Evolutionary conservation across 352 stramenopile species (phyloP).

Genomic region (Sclerospora graminicola): DNA sequence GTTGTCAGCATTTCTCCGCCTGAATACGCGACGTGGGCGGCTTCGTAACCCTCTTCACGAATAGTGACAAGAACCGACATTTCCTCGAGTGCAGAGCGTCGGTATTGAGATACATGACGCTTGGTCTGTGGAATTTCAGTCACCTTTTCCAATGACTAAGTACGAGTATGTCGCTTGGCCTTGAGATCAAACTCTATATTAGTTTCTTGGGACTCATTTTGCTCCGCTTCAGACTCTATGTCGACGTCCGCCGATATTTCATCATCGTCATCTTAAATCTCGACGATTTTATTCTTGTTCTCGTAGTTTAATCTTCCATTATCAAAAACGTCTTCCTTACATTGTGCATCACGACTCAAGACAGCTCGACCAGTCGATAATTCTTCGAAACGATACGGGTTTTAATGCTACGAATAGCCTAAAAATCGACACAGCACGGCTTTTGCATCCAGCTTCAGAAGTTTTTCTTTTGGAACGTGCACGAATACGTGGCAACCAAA

Average conservation of each 20-base stretch:
- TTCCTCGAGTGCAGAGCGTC: too few species aligned
- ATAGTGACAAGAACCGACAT: neutral
- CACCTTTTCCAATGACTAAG: too few species aligned
- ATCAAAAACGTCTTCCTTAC: neutral
- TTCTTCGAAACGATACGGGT: neutral
- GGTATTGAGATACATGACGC: too few species aligned
- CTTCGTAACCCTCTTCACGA: neutral
- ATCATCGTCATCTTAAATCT: neutral
- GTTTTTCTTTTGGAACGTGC: slow-evolving; percentile 1
- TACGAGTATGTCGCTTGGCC: too few species aligned
- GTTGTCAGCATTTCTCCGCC: neutral
- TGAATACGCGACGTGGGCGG: neutral
- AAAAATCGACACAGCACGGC: slow-evolving; percentile 1
- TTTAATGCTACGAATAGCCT: slow-evolving; percentile 4
- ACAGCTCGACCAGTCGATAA: neutral
- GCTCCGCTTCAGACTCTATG: neutral
- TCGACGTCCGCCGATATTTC: neutral
- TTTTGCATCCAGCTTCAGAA: neutral
- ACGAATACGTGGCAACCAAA: slow-evolving; percentile 3
- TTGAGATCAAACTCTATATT: too few species aligned
- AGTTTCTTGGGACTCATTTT: neutral
- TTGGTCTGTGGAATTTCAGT: neutral
- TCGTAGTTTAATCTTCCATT: neutral
- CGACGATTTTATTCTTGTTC: neutral
- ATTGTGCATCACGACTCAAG: neutral